Base-by-base conservation (phyloP, 2,329 filamentous ascomycete species). In the Paraconiothyrium brasiliense region DNA sequence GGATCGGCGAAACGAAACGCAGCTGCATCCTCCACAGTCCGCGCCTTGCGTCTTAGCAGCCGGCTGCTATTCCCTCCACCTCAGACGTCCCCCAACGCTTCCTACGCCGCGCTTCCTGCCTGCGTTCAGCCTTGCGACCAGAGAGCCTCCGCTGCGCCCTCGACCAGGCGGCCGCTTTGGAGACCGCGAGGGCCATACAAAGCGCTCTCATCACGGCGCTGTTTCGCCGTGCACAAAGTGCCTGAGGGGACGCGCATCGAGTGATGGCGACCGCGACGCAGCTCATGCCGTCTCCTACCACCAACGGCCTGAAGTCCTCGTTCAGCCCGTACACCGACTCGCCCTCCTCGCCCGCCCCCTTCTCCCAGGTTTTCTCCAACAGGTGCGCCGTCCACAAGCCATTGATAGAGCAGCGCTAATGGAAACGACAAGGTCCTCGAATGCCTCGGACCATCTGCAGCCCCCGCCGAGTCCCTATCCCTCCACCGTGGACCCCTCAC, bases 401-500 rank as follows among this genome's bases (percentile, higher is more conserved):
- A 32, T 54, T 35, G 32, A 41, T 7, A 11, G 14, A 43, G 46
- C 52, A 63, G 57, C 65, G 69, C 67, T 75, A 72, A 78, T 76
- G 74, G 66, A 68, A 56, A 67, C 65, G 48, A 67, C 54, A 70
- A 81, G 82, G 70, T 79, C 82, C 56, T 82, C 80, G 80, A 71
- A 74, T 56, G 65, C 73, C n/a, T 79, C 76, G 60, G 82, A 83
- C 71, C 81, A 82, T 68, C 78, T 84, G 55, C 74, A 80, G 48
- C 82, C 81, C 44, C 82, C 81, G 41, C 77, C 79, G 16, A 83
- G 81, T 65, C 83, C 82, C 34, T 90, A 83, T 78, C 86, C 75
- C 85, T 88, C 79, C 84, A 90, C 64, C 67, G 90, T 93, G 57
- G 92, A 92, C 44, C 92, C 92, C 10, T 94, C 92, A 20, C 92